Evolutionary conservation across 2,329 filamentous ascomycete species (phyloP).

Genomic region (Fusarium palustre): DNA sequence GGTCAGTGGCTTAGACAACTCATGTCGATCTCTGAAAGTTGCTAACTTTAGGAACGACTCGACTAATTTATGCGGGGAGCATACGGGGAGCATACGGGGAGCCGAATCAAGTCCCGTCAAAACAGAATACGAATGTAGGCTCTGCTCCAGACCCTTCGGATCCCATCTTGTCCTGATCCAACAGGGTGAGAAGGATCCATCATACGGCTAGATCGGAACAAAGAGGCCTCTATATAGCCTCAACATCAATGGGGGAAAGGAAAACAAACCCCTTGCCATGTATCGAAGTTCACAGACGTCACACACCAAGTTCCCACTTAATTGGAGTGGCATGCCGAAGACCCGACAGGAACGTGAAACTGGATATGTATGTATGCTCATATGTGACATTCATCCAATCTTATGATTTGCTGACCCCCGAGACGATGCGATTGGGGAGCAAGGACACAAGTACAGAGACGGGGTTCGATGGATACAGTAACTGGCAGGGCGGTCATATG

Average conservation of each 20-base stretch:
- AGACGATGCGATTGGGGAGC: not conserved
- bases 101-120: constrained; percentile 4
- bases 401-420: constrained; percentile 17
- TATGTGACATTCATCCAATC: constrained; percentile 5
- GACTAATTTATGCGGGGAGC: constrained; percentile 5
- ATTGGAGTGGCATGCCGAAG: constrained; percentile 23
- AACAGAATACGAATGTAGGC: constrained; percentile 1
- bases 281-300: constrained; percentile 10
- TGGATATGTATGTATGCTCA: not conserved
- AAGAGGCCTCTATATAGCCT: not conserved
- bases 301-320: constrained; percentile 22
- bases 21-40: constrained; percentile 1
- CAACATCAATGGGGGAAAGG: not conserved
- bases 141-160: not conserved
- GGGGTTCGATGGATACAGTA: not conserved
- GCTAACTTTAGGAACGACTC: not conserved
- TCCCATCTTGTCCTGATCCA: not conserved
- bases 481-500: constrained; percentile 15
- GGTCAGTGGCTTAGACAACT: constrained; percentile 9
- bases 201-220: constrained; percentile 1
- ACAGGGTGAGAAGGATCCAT: not conserved
- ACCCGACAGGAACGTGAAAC: constrained; percentile 14
- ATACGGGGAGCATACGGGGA: constrained; percentile 6
- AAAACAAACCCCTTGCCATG: not conserved
- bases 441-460: not conserved